Evolutionary conservation across 2,329 filamentous ascomycete genomes (phyloP), one percentile per base, ranked within the genome.

Genomic region (Microdochium trichocladiopsis): DNA sequence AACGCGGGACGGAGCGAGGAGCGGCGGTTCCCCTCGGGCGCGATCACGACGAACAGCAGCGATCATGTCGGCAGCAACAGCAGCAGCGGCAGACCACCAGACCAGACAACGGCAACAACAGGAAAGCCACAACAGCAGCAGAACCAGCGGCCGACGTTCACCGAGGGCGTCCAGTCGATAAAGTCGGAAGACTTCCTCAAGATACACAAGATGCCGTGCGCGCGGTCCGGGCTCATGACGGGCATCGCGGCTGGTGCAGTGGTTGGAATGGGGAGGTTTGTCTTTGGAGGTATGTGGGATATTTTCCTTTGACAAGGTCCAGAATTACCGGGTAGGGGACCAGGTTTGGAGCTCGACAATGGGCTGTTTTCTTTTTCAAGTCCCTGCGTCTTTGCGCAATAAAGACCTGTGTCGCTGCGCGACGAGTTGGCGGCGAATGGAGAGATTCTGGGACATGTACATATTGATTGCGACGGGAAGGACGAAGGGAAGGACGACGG

Each of bases 181-280:
- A 83, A 83, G 55, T 64, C 77, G 37, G 76, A 85, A 37, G 89
- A 93, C 62, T 87, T 92, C 57, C 68, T 82, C 47, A 81, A 83
- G 47, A 75, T 95, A 51, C 86, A 92, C 67, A 86, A 87, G 68
- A 80, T 84, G 53, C 93, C 93, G 0, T 97, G 94, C 68, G 87
- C 90, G 21, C 79, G 92, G 55, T 87, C 95, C 64, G 86, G 89
- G 2, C 76, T 96, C 51, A 73, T 97, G 60, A 84, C 88, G 1
- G 94, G 91, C 23, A 95, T 99, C 61, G 87, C 83, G 1, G 79
- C 82, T 2, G 94, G 90, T 3, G 88, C 90, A 56, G 87, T 80
- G 3, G 70, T 90, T 28, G 93, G 92, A 51, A 86, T 84, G 53
- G 62, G 92, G 51, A 82, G 87, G 57, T 87, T 85, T 61, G 75